Evolutionary conservation across 805 yeast species (phyloP), one percentile per base, ranked within the genome.

Genomic region (Zygosaccharomyces pseudorouxii): DNA sequence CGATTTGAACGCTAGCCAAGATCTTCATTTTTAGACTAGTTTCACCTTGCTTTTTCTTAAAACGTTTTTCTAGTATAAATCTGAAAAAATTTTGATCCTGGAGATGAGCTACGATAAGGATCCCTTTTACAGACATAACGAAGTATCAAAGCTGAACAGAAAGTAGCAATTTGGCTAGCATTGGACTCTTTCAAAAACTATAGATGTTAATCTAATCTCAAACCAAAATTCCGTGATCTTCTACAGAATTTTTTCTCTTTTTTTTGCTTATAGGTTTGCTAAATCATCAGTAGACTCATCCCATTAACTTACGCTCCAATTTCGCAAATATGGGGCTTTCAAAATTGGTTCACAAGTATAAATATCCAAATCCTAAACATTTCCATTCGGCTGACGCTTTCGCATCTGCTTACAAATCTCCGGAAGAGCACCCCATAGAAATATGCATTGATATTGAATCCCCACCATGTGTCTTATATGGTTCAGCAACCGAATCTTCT

Each of bases 381-480:
- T 16, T 36, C 6, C 29, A 29, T 41, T 30, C 35, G 2, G 16
- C 36, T 41, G 44, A 41, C 12, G 25, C 36, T 9, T 29, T 41
- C 11, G 25, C 23, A 12, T 41, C 44, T 14, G 27, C 49, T 45
- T 42, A 45, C 14, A 37, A 37, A 36, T 35, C 48, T 16, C 48
- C 55, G n/a, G 55, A 52, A 5, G 51, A 51, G 4, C 68, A 65
- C 31, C 77, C 78, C 1, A 65, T 77, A 29, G 71, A 76, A 29
- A 66, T 87, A 10, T 63, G 81, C 0, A 75, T 90, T 29, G 74
- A 75, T 33, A 71, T 93, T 19, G 99, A 93, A 63, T 84, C 95
- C 1, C 98, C 98, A 1, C 99, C 99, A 0, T 75, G 90, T 33
- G 79, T 88, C 40, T 70, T 93, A 47, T 92, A 86, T 61, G 99